These are phyloP conservation scores for Aspergillus ellipticus DNA, from an alignment of 495 filamentous ascomycete genomes.

Conservation along the genomic window DNA sequence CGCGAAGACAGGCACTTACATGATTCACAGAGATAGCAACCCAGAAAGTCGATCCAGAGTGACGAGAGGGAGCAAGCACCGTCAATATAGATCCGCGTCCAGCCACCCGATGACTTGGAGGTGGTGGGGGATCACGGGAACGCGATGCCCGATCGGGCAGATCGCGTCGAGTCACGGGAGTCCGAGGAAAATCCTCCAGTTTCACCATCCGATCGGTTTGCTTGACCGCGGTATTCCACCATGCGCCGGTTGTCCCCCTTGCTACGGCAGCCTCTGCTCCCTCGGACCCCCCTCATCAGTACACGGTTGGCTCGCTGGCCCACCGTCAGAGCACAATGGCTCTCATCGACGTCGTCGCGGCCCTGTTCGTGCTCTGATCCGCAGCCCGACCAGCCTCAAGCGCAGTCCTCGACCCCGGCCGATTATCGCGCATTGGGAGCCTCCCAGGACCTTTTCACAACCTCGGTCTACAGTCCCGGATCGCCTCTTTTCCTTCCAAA, in stretches of 20 bases:
- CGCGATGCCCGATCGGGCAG: conserved; percentile 10
- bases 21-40: neutral
- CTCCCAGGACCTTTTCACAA: conserved; percentile 73
- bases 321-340: conserved; percentile 23
- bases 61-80: neutral
- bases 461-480: conserved; percentile 75
- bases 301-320: neutral
- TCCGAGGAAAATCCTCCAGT: neutral
- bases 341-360: conserved; percentile 30
- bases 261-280: conserved; percentile 5
- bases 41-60: neutral
- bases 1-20: neutral
- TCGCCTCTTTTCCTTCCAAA: conserved; percentile 86
- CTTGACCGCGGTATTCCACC: neutral
- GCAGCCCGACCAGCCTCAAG: conserved; percentile 4
- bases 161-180: conserved; percentile 9
- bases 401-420: conserved; percentile 27
- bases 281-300: neutral
- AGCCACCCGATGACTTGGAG: neutral
- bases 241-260: conserved; percentile 21
- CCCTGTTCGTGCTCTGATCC: conserved; percentile 39
- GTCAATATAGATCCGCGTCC: neutral
- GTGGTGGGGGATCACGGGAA: conserved; percentile 11
- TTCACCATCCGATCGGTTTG: neutral
- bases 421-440: conserved; percentile 72